Evolutionary conservation across 768 basidiomycete genomes (phyloP).

Genomic region (Amanita molliuscula): DNA sequence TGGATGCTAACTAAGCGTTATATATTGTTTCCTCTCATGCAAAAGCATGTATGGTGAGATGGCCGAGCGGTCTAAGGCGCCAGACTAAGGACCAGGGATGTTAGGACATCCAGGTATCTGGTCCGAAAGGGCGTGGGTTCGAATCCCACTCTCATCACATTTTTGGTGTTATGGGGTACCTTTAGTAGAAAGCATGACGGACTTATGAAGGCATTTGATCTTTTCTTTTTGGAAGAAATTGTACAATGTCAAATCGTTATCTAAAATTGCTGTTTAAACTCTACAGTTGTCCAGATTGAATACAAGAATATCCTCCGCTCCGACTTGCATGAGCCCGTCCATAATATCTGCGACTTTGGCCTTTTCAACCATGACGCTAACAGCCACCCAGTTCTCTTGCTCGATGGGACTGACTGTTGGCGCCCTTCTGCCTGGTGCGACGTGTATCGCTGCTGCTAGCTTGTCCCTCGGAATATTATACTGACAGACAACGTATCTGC

Average conservation of each 20-base stretch:
- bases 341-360: constrained; percentile 70
- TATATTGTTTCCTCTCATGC: neutral
- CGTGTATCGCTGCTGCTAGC: constrained; percentile 46
- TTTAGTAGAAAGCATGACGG: too few species aligned
- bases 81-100: constrained; percentile 43
- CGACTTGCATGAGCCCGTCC: constrained; percentile 75
- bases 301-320: constrained; percentile 86
- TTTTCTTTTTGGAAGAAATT: too few species aligned
- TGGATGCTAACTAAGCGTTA: too few species aligned
- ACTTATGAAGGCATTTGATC: too few species aligned
- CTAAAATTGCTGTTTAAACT: constrained; percentile 36
- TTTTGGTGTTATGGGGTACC: too few species aligned
- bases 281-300: constrained; percentile 91
- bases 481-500: constrained; percentile 80
- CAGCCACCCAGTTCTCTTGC: constrained; percentile 78
- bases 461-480: constrained; percentile 77
- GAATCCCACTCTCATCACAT: constrained; percentile 45
- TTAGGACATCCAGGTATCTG: neutral
- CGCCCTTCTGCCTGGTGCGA: constrained; percentile 86
- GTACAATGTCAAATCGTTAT: too few species aligned
- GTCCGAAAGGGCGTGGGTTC: constrained; percentile 38
- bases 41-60: constrained; percentile 34
- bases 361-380: constrained; percentile 89
- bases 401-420: constrained; percentile 86
- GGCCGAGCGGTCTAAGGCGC: constrained; percentile 74